Evolutionary conservation across 177 flowering plant species (phyloP), one percentile per base, ranked within the genome.

Genomic region (Vitis hybrid): DNA sequence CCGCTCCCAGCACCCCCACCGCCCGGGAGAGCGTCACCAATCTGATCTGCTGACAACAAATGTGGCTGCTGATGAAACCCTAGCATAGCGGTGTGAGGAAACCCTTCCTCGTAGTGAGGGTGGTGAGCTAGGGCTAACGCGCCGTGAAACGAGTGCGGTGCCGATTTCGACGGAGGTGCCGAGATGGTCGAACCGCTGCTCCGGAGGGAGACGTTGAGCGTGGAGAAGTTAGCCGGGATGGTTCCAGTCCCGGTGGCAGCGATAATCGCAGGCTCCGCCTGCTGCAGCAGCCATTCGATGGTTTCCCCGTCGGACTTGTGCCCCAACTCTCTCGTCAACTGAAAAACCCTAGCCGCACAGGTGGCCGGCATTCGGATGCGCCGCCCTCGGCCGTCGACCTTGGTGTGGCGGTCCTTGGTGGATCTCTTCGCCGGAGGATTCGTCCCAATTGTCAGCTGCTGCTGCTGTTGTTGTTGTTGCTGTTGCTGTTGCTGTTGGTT

Each of bases 311-410:
- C 95, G 22, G 95, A 88, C 64, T 90, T 90, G 67, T 89, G 86
- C 3, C 93, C 92, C 61, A 91, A 68, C 67, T 91, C 97, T 48
- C 88, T 72, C 0, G 97, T 91, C 72, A 91, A 39, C 59, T 91
- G 97, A 48, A 91, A 91, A 22, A 91, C 97, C 70, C 97, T 76
- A 6, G 97, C 97, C 0, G 97, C 97, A 56, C 97, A 91, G 0
- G 87, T 69, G 2, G 97, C 97, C 70, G 97, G 97, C 97, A 91
- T 91, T 56, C 97, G 79, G 62, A 91, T 91, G 22, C 97, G 78
- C 26, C 97, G 83, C n/a, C 97, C 97, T 14, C 97, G 75, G 0
- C 97, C 97, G 62, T 91, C 97, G 9, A 90, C 96, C 59, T 90
- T 90, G 5, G 97, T 91, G 79, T 90, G 97, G 5, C 94, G 77